Evolutionary conservation across 768 basidiomycete species (phyloP), one percentile per base, ranked within the genome.

Genomic region (Boletus coccyginus): DNA sequence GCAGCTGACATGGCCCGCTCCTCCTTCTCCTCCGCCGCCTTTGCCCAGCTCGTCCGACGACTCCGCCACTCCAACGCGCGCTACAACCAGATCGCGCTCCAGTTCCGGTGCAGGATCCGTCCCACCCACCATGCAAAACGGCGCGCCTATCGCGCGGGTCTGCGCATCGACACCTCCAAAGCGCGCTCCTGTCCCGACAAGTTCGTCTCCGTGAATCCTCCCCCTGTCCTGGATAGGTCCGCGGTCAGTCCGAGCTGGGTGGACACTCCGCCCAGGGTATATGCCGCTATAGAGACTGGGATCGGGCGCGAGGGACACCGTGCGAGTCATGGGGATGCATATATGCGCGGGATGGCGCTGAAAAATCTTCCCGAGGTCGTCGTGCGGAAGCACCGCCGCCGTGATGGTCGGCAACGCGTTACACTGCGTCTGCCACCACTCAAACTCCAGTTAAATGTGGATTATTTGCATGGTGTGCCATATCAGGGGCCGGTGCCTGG

Each of bases 51-150:
- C 66, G 63, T 75, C 47, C 51, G 61, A 42, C 77, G 75, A 45
- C 73, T 83, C 38, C 76, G 74, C 31, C 64, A 65, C 40, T 75
- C 83, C 35, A 83, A 82, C 67, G 65, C 61, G 2, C 76, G 72
- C 54, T 77, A 79, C 66, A 52, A 64, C 46, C 62, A 63, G 39
- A 65, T 80, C 53, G 81, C 82, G 0, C 64, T 57, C 46, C 63
- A 68, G 44, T 64, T 74, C 32, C 81, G 81, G 51, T 58, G 66
- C 35, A 62, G 71, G 16, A 62, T 73, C 14, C 66, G 55, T 6
- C 76, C 72, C 14, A 79, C 80, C 0, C 59, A 74, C 58, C 80
- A 79, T 64, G 83, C 84, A 1, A 77, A 77, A 43, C 74, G 66
- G 5, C 78, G 73, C 36, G 84, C 84, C 10, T 60, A 55, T 17